Percentiles rank a stretch among this genome's conserved stretches.
These are phyloP conservation scores for Prunus mume DNA, from an alignment of 306 rosid genomes.

Conservation along the genomic window DNA sequence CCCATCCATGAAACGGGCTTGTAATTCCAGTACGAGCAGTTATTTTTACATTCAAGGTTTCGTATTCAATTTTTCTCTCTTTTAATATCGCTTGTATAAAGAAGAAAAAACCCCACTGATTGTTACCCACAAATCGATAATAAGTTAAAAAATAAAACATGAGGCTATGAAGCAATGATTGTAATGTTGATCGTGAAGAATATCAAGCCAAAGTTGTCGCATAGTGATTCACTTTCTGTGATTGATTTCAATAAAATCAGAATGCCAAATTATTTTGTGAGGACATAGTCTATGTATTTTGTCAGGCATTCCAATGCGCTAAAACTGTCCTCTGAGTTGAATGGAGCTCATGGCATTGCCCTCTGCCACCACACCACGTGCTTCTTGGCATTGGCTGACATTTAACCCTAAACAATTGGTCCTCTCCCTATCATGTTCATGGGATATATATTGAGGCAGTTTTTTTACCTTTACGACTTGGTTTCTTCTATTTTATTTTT, in stretches of 20 bases:
- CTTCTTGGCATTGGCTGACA: not conserved
- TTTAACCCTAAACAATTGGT: not conserved
- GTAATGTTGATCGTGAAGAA: slow-evolving; percentile 5
- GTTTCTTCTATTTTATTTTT: not conserved
- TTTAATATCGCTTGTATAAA: too few species aligned
- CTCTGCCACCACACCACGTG: slow-evolving; percentile 21
- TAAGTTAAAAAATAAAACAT: not conserved
- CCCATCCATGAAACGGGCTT: too few species aligned
- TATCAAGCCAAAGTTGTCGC: not conserved
- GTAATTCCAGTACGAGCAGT: too few species aligned
- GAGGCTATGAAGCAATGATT: slow-evolving; percentile 14
- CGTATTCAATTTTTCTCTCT: too few species aligned
- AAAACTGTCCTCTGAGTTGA: not conserved
- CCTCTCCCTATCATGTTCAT: not conserved
- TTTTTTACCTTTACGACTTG: not conserved
- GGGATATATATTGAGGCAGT: not conserved
- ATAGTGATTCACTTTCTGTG: not conserved
- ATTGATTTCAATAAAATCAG: not conserved
- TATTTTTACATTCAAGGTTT: accelerated
- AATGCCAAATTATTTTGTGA: not conserved
- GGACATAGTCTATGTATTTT: not conserved
- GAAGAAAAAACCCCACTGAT: not conserved
- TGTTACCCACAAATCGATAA: not conserved
- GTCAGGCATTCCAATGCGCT: not conserved
- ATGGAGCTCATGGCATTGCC: not conserved